Evolutionary conservation across 495 filamentous ascomycete species (phyloP), one percentile per base, ranked within the genome.

Genomic region (Pseudotulostoma volvatum): DNA sequence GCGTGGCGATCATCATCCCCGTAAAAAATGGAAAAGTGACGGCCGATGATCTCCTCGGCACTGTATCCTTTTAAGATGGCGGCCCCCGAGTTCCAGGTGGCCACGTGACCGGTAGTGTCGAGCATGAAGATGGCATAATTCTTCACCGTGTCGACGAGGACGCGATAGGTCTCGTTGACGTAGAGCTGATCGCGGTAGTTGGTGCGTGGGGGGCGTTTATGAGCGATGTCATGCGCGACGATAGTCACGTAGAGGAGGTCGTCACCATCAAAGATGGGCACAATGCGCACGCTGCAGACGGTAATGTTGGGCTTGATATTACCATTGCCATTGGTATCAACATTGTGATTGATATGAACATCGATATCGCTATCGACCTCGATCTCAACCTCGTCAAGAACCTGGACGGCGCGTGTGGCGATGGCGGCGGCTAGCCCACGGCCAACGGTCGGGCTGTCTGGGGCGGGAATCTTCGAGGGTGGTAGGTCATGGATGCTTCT

Each of bases 101-200:
- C 63, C 17, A 79, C 68, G 40, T 66, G 45, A 18, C 75, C 75
- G 5, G 56, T 52, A 0, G 69, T 66, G 39, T 79, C 73, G 23
- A 79, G 59, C 51, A 79, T 72, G 46, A 78, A 79, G 41, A 79
- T 79, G 33, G 73, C 75, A 44, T 77, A 79, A 42, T 77, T 74
- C 46, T 73, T 74, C 40, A 78, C 71, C 0, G 68, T 70, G 40
- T 78, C 64, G n/a, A 79, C 59, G 5, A 79, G 54, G 31, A 74
- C 64, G n/a, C 65, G 68, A 45, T 75, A 74, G 0, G 70, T 73
- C 47, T 77, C 73, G 40, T 75, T 70, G 23, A 66, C 47, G 42
- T 63, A 63, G 0, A 59, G 39, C 7, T 70, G 63, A 34, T 67
- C 58, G 39, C 52, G 55, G 31, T 54, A 33, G 3, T 42, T 44